Base-by-base conservation (phyloP, 2,329 filamentous ascomycete species). In the Aspergillus piperis region DNA sequence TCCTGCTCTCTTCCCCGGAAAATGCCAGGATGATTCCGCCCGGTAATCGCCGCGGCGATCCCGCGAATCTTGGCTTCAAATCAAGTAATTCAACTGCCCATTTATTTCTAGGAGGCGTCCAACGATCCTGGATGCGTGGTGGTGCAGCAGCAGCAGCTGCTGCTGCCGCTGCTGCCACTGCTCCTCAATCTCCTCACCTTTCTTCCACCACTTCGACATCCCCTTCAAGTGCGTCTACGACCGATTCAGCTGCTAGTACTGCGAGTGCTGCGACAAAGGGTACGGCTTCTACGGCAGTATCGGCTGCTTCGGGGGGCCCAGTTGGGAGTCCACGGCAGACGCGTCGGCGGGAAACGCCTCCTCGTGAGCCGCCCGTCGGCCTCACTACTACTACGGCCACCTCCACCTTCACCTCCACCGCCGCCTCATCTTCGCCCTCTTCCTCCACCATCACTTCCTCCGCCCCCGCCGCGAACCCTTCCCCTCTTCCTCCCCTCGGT, bases 71-170 rank as follows among this genome's bases (percentile, higher is more conserved):
- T 30, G 47, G 25, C 47, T 47, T 75, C 36, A 65, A 71, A 44
- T 67, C 68, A 11, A 73, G 71, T 55, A 80, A 80, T 66, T 72
- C 71, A 50, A 80, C 78, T 13, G 73, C 73, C 50, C 76, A 62
- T 57, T 66, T 70, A 54, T 80, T 80, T 63, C 63, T 80, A 23
- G 77, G 77, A 51, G 68, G 72, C 52, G 62, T 68, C 52, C 73
- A 71, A 61, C 75, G 67, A 63, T 67, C 75, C 52, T 80, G 78
- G 78, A 80, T 80, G 75, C 42, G 57, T 59, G 56, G 60, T 60
- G 17, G 60, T 60, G 17, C 59, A 39, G 36, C 25, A 25, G 25
- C 25, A 27, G 25, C 25, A 3, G 25, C 25, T 27, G 25, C 25
- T 27, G 25, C 25, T 27, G 25, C 25, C 8, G 7, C 25, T 27